Base-by-base conservation (phyloP, 257 asterid species). In the Solanum phureja region DNA sequence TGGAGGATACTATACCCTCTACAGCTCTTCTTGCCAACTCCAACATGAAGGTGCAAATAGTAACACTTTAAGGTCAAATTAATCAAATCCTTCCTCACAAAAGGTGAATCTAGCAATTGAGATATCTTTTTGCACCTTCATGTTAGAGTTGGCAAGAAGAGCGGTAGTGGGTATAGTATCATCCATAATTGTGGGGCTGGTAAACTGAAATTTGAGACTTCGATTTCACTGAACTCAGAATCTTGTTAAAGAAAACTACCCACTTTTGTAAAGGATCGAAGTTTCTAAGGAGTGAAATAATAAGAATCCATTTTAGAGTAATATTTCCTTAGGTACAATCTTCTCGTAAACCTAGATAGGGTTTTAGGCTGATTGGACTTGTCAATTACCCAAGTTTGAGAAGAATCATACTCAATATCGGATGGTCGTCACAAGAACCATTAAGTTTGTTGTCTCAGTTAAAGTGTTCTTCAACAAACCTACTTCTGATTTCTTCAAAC, bases 401-500 rank as follows among this genome's bases (percentile, higher is more conserved):
- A 60, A 23, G 84, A 46, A 83, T 87, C 62, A 11, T 69, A 66
- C 64, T 71, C 46, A 21, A 87, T 81, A 69, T 69, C 87, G 3
- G 33, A 11, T 83, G 87, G 4, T 87, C 87, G 0, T 82, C 87
- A 72, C 87, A 83, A 72, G 87, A 38, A 69, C 11, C 38, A 34
- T 83, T 34, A 5, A 72, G 62, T 21, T 87, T 87, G 42, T 44
- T 68, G 60, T 49, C 19, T 83, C 87, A 87, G 37, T 9, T n/a
- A 46, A 87, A 87, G 9, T 83, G 89, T 27, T 87, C 87, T 46
- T 87, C 72, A 24, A 69, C 31, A 37, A 87, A 81, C n/a, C 27
- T 87, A 40, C 74, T 83, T 34, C 83, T 83, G 29, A 87, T 81
- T n/a, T 87, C 89, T 56, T 87, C 89, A 71, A 62, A 87, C 73